Evolutionary conservation across 164 flowering plant genomes (phyloP), one percentile per base, ranked within the genome.

Genomic region (Litsea cubeba): DNA sequence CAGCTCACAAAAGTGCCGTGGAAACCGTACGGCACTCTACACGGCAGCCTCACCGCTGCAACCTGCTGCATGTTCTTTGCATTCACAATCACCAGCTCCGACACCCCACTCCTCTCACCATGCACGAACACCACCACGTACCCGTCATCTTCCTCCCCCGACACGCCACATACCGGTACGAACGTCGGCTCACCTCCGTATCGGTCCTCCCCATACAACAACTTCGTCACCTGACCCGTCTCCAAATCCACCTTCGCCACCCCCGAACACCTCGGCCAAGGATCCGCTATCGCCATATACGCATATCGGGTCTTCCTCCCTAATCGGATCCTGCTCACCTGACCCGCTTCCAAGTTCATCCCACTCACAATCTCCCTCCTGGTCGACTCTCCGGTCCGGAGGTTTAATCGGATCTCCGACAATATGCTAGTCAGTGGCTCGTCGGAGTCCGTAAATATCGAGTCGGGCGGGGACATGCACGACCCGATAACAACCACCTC

Each of bases 1-100:
- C 20, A 60, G 26, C 65, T 76, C 32, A 76, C 78, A 46, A 76
- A 76, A 1, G 98, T 94, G 17, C 98, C 98, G 71, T 92, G 98
- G 58, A 94, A 89, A 1, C 98, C 98, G 60, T 92, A 94, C 0
- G 98, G 98, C n/a, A 94, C 98, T 26, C 98, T 78, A 0, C 93
- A 83, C 2, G 94, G 96, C 23, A 94, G 76, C 80, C 82, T 81
- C 5, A 94, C 84, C 0, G 87, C 66, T 2, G 98, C 97, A 71
- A 89, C 93, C 4, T 83, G 15, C 80, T 86, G 22, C 77, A 94
- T 40, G 62, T 54, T 86, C 80, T 72, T 57, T 20, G 95, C 91
- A 75, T 94, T 87, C 4, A 92, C 85, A 12, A 94, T 87, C 62
- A 82, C 78, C 11, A 94, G 84, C 83, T 91, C 92, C 0, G 98